Base-by-base conservation (phyloP, 352 stramenopile genomes). In the Globisporangium paroecandrum region DNA sequence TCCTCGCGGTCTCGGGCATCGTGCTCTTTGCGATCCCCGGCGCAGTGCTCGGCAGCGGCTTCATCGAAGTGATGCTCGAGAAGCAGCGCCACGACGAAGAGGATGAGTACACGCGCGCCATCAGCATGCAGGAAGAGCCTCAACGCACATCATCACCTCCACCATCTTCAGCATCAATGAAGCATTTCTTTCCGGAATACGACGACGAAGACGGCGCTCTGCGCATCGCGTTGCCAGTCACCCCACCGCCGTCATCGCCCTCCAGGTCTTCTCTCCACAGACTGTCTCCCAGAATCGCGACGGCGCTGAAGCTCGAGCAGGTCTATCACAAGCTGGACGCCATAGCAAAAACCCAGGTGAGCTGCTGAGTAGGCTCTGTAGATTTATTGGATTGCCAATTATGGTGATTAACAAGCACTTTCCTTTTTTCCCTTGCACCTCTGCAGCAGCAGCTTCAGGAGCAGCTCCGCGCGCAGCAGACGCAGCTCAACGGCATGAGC, bases 31-130 rank as follows among this genome's bases (percentile, higher is more conserved):
- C 81, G 15, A 88, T 90, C 57, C 82, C 82, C 9, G 82, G 81
- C 4, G 82, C 78, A 3, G 75, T 90, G 15, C 63, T 90, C 1
- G 74, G 81, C 24, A 89, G 81, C 25, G 79, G 81, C 20, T 90
- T 90, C 58, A 85, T 90, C 55, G 82, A 90, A 53, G 76, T 89
- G 1, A 89, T 90, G 81, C 73, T 90, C 49, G 78, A 89, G 53
- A 85, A 88, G 59, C 81, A 90, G 72, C 77, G 69, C 22, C 63
- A 73, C 29, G 72, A 83, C 15, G 75, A 86, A 34, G 74, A 74
- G 9, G 72, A 82, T 34, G 70, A 71, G 47, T 84, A 78, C 49
- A 24, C 43, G 9, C 43, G 43, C 43, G 18, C 43, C 43, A 3
- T 51, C 18, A 81, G 65, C 38, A 65, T 81, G 34, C 24, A 66